Conservation (phyloP, 345 rosid genomes). For the Melaleuca alternifolia region DNA sequence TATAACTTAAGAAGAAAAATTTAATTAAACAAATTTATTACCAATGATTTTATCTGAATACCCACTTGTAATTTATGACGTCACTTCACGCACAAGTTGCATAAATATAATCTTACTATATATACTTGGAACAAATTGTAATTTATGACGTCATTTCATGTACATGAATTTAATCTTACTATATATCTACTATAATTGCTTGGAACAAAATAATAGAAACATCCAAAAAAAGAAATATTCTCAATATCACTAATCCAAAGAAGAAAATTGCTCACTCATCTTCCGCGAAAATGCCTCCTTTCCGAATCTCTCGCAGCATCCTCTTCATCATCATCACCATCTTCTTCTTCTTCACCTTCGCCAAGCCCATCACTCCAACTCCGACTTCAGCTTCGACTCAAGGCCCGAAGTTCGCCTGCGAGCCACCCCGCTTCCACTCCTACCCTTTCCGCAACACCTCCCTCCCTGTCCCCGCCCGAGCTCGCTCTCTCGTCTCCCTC, state of each 20-base stretch:
- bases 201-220: background rate
- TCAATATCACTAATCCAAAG: background rate
- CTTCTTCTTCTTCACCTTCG: background rate
- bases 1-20: background rate
- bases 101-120: background rate
- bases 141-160: too few species aligned
- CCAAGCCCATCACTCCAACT: background rate
- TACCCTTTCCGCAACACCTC: constrained; percentile 67
- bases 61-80: background rate
- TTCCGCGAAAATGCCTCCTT: background rate
- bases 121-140: too few species aligned
- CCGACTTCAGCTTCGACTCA: background rate
- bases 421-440: constrained; percentile 34
- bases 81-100: background rate
- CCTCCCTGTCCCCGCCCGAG: constrained; percentile 34
- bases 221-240: background rate
- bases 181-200: background rate
- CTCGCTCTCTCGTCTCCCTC: constrained; percentile 56
- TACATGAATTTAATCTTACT: too few species aligned
- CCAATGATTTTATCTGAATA: background rate
- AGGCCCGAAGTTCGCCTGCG: constrained; percentile 41
- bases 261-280: background rate
- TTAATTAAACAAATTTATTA: background rate
- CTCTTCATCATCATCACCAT: background rate
- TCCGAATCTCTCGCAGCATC: background rate